A percentile compares a stretch with the other conserved stretches of the same genome.
These are phyloP conservation scores for Candida pseudoviswanathii DNA, from an alignment of 1,139 yeast species.

Conservation along the genomic window DNA sequence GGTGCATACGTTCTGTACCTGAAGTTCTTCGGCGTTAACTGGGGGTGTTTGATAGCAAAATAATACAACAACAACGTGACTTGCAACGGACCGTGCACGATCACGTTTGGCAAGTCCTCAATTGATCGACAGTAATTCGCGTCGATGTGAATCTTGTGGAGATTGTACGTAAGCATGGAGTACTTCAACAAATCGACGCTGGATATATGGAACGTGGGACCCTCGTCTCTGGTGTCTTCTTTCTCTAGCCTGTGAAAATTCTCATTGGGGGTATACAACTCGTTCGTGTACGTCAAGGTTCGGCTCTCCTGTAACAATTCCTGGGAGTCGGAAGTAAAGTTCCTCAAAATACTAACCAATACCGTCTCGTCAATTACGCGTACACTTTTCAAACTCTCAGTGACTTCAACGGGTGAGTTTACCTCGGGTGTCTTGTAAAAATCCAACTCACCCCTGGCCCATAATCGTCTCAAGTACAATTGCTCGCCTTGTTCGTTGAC, in stretches of 20 bases:
- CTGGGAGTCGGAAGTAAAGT: conserved; percentile 21
- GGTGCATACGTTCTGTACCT: conserved; percentile 56
- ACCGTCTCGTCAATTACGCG: conserved; percentile 36
- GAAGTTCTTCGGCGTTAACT: conserved; percentile 27
- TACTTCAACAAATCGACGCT: conserved; percentile 40
- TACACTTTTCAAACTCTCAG: conserved; percentile 44
- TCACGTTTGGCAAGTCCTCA: conserved; percentile 63
- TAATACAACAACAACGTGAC: conserved; percentile 60
- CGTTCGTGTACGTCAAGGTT: conserved; percentile 40
- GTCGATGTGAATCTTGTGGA: conserved; percentile 83
- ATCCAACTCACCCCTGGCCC: conserved; percentile 72
- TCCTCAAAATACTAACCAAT: conserved; percentile 49
- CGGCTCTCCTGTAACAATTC: conserved; percentile 30
- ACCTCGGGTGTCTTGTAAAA: conserved; percentile 28
- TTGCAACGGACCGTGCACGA: conserved; percentile 84
- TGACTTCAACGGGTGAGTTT: conserved; percentile 28
- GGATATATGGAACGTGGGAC: conserved; percentile 9
- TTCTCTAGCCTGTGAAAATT: background rate
- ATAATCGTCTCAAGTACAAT: conserved; percentile 65
- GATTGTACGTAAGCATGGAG: conserved; percentile 74
- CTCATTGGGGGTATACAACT: conserved; percentile 16
- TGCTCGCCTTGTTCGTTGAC: conserved; percentile 20
- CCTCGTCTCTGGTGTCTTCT: background rate
- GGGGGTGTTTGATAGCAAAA: conserved; percentile 29
- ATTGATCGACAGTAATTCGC: conserved; percentile 45